A percentile compares a stretch with the other conserved stretches of the same genome.
Conservation (phyloP, 768 basidiomycete genomes). For the Lactarius vividus region DNA sequence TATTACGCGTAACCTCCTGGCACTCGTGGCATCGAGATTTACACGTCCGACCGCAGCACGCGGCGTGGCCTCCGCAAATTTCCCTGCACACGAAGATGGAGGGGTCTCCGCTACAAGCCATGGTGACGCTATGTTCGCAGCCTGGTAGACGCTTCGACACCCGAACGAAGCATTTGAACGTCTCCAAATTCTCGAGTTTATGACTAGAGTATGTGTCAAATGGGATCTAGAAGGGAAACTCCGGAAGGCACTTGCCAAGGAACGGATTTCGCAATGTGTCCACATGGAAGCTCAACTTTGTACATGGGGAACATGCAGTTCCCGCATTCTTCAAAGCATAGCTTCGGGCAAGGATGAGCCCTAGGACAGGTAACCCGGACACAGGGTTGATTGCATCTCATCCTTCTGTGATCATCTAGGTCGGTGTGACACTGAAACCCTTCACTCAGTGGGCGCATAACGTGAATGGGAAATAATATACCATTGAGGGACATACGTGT, state of each 20-base stretch:
- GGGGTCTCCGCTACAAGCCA: conserved; percentile 29
- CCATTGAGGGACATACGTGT: conserved; percentile 34
- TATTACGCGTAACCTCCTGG: conserved; percentile 26
- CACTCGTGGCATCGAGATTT: conserved; percentile 34
- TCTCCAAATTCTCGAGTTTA: conserved; percentile 28
- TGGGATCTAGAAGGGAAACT: background rate
- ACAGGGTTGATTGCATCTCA: conserved; percentile 32
- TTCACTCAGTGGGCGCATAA: background rate
- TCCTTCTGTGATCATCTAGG: conserved; percentile 28
- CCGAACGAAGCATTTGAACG: conserved; percentile 29
- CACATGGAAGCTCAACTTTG: conserved; percentile 32
- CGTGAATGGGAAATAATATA: conserved; percentile 7
- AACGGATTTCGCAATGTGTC: conserved; percentile 28
- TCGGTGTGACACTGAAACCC: conserved; percentile 29
- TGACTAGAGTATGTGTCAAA: conserved; percentile 27
- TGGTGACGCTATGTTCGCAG: conserved; percentile 34
- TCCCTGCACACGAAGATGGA: conserved; percentile 27
- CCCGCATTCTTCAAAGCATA: conserved; percentile 33
- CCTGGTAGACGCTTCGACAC: conserved; percentile 32
- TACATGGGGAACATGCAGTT: conserved; percentile 32
- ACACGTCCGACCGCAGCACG: conserved; percentile 36
- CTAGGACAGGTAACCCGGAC: conserved; percentile 27
- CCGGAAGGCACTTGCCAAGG: conserved; percentile 31
- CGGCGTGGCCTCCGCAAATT: conserved; percentile 29
- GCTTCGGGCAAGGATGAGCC: conserved; percentile 31